These are phyloP conservation scores for Polyporus arcularius DNA, from an alignment of 768 basidiomycete genomes.

Conservation along the genomic window DNA sequence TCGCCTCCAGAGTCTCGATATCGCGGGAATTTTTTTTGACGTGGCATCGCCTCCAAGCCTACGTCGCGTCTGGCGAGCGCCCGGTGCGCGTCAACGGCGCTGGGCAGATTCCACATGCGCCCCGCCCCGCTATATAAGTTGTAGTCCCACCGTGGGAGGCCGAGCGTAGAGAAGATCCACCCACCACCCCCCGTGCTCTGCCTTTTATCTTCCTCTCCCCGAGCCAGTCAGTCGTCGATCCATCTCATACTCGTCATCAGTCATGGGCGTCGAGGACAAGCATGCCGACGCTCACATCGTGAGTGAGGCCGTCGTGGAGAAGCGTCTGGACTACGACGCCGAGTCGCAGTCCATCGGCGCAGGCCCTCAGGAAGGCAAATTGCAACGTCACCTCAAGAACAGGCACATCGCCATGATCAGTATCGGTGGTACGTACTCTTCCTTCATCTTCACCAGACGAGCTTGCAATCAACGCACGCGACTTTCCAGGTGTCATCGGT, in stretches of 20 bases:
- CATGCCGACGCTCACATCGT: conserved; percentile 3
- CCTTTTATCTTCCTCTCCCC: neutral
- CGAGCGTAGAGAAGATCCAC: conserved; percentile 3
- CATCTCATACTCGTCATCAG: neutral
- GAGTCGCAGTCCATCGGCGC: conserved; percentile 11
- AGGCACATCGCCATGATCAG: conserved; percentile 83
- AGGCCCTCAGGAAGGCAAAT: conserved; percentile 9
- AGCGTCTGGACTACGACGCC: conserved; percentile 16
- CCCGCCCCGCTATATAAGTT: conserved; percentile 10
- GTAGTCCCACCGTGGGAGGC: neutral
- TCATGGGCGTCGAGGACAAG: conserved; percentile 19
- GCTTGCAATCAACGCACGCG: neutral
- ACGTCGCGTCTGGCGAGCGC: too few relatives aligned
- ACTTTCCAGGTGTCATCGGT: conserved; percentile 42
- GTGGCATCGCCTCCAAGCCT: too few relatives aligned
- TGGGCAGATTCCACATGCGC: conserved; percentile 1
- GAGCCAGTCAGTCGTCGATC: neutral
- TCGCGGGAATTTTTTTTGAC: too few relatives aligned
- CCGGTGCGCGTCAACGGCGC: neutral
- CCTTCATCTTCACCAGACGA: too few relatives aligned
- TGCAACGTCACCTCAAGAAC: conserved; percentile 44
- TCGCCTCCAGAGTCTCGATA: too few relatives aligned
- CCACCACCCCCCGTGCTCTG: neutral
- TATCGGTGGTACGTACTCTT: conserved; percentile 34
- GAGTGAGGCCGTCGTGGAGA: conserved; percentile 15